Percentiles rank a stretch among this genome's conserved stretches.
Conservation (phyloP, 2,329 filamentous ascomycete genomes). For the Aspergillus felis region DNA sequence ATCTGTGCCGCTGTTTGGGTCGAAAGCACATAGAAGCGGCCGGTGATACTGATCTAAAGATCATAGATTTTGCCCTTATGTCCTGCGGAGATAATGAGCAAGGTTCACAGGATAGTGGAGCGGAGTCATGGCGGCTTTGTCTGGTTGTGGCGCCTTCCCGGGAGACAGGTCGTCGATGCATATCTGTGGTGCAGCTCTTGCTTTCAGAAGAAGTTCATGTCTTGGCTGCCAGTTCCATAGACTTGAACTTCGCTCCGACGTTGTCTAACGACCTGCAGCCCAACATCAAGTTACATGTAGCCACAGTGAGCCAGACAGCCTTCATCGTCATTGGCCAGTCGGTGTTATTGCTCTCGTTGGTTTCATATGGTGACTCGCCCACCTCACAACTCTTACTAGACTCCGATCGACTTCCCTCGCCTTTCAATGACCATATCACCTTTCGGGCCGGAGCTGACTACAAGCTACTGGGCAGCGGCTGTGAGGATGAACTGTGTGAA, state of each 20-base stretch:
- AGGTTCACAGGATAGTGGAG: slow-evolving; percentile 45
- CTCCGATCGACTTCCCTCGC: slow-evolving; percentile 58
- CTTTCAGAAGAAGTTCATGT: slow-evolving; percentile 55
- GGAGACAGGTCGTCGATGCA: slow-evolving; percentile 53
- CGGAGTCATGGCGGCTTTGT: slow-evolving; percentile 54
- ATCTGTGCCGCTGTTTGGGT: slow-evolving; percentile 61
- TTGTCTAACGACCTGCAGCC: slow-evolving; percentile 47
- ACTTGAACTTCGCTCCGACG: slow-evolving; percentile 57
- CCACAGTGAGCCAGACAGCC: slow-evolving; percentile 72
- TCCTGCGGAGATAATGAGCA: slow-evolving; percentile 30
- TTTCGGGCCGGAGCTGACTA: slow-evolving; percentile 57
- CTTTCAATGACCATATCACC: slow-evolving; percentile 83
- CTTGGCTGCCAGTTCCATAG: slow-evolving; percentile 64
- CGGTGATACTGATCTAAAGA: slow-evolving; percentile 60
- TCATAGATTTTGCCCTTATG: slow-evolving; percentile 74
- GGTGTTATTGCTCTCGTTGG: slow-evolving; percentile 71
- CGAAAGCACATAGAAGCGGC: slow-evolving; percentile 50
- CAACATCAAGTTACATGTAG: slow-evolving; percentile 62
- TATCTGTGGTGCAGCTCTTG: slow-evolving; percentile 70
- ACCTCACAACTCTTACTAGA: slow-evolving; percentile 71
- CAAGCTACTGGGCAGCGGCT: slow-evolving; percentile 47
- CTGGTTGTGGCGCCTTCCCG: slow-evolving; percentile 57
- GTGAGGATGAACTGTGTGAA: slow-evolving; percentile 43
- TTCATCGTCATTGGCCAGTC: slow-evolving; percentile 78
- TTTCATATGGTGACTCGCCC: slow-evolving; percentile 63